Percentiles rank a stretch among this genome's conserved stretches.
Evolutionary conservation across 257 asterid genomes (phyloP).

Genomic region (Nicotiana noctiflora): DNA sequence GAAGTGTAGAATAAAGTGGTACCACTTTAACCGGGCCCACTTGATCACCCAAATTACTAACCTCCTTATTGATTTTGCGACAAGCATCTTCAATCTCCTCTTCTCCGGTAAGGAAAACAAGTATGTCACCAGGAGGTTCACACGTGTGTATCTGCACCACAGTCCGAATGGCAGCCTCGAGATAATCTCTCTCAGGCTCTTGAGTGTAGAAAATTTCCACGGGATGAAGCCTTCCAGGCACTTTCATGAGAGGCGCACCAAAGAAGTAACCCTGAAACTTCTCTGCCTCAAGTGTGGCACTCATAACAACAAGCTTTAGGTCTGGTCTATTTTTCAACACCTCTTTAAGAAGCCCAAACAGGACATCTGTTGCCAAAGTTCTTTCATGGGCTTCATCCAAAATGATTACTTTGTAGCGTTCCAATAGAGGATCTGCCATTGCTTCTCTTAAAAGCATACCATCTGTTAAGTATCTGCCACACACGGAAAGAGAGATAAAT

Average conservation of each 20-base stretch:
- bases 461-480: conserved; percentile 78
- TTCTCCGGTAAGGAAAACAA: conserved; percentile 94
- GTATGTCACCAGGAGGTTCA: conserved; percentile 90
- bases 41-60: conserved; percentile 75
- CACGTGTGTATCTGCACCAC: conserved; percentile 83
- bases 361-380: conserved; percentile 90
- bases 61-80: conserved; percentile 66
- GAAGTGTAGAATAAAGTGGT: conserved; percentile 91
- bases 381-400: conserved; percentile 99
- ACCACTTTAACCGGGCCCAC: conserved; percentile 85
- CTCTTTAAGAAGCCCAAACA: conserved; percentile 92
- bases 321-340: conserved; percentile 80
- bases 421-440: conserved; percentile 91
- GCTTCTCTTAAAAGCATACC: conserved; percentile 99
- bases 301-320: conserved; percentile 88
- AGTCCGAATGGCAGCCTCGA: conserved; percentile 93
- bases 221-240: conserved; percentile 96
- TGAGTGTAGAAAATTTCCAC: conserved; percentile 90
- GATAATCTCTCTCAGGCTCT: conserved; percentile 93
- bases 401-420: conserved; percentile 89
- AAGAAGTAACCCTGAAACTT: conserved; percentile 83
- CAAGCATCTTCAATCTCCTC: conserved; percentile 99
- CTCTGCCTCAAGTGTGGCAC: conserved; percentile 99
- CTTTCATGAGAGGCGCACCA: conserved; percentile 95
- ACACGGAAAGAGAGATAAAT: background rate